Evolutionary conservation across 345 rosid genomes (phyloP).

Genomic region (Raphanus raphanistrum): DNA sequence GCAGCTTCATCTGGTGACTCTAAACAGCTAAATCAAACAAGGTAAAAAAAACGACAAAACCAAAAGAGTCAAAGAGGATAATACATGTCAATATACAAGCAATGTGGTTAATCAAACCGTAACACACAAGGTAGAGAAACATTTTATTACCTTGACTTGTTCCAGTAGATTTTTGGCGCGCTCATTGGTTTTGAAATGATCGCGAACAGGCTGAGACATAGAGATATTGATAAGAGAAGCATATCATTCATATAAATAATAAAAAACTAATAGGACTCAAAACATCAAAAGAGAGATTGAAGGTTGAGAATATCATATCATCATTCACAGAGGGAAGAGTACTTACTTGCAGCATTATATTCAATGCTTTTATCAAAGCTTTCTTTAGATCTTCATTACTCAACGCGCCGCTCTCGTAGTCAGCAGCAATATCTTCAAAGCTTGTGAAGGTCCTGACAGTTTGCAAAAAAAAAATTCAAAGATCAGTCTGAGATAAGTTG

Average conservation of each 20-base stretch:
- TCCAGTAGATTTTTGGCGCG: slow-evolving; percentile 2
- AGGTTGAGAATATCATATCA: neutral
- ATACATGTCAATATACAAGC: neutral
- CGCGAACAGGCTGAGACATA: slow-evolving; percentile 11
- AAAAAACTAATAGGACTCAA: neutral
- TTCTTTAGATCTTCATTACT: slow-evolving; percentile 80
- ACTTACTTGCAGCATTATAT: slow-evolving; percentile 70
- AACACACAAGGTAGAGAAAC: neutral
- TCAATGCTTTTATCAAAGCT: slow-evolving; percentile 62
- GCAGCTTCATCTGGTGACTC: slow-evolving; percentile 1
- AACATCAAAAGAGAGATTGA: neutral
- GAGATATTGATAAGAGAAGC: neutral
- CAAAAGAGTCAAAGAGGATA: neutral
- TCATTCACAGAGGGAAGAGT: neutral
- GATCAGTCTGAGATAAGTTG: neutral
- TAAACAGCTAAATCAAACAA: neutral
- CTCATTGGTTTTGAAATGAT: slow-evolving; percentile 3
- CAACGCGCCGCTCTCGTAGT: neutral
- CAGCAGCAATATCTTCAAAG: neutral
- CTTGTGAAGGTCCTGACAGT: slow-evolving; percentile 42
- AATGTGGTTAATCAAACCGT: neutral
- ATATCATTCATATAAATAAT: neutral
- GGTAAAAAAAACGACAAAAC: neutral
- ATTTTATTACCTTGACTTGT: neutral
- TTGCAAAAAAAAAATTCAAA: neutral